Evolutionary conservation across 2,329 filamentous ascomycete genomes (phyloP), one percentile per base, ranked within the genome.

Genomic region (Fusarium brevicatenulatum): DNA sequence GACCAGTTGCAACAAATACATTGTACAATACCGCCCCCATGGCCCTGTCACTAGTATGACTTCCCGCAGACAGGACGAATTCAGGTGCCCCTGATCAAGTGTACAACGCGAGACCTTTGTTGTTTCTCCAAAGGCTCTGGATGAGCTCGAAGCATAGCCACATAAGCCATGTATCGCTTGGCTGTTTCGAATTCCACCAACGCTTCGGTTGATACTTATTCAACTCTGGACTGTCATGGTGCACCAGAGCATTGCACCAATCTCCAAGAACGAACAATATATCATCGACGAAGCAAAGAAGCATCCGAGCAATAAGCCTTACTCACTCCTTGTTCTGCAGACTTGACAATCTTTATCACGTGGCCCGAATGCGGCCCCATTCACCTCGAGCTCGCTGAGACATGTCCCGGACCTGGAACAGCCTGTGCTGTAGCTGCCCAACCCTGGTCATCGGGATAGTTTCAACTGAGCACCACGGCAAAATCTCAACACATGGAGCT

Each of bases 331-430:
- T 47, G 40, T 46, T 63, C 44, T 68, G 36, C 42, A 57, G 42
- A 36, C 49, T 56, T 37, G 44, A 52, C 50, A 49, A 71, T 54
- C 30, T 30, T 55, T n/a, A 54, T 46, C 61, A 72, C 28, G 40
- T 63, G 53, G 34, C 28, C 42, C 36, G 15, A 46, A 63, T 34
- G 34, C 32, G 42, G 32, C 43, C 37, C 53, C 50, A n/a, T 56
- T 36, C 36, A 21, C 52, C 21, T 40, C 46, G 32, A 56, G 10
- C 25, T 56, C 56, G 42, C 46, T 67, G 60, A 73, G 56, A 74
- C 71, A 73, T 73, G 68, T 69, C 44, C 49, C 34, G 34, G 44
- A 34, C 61, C 68, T 72, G 55, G 56, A 58, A 65, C 71, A 74
- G 49, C 21, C 30, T 52, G 32, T 34, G 36, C 25, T 69, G 18